phyloP scores from a whole-genome alignment of 2,329 filamentous ascomycete species.

The Colletotrichum godetiae region DNA sequence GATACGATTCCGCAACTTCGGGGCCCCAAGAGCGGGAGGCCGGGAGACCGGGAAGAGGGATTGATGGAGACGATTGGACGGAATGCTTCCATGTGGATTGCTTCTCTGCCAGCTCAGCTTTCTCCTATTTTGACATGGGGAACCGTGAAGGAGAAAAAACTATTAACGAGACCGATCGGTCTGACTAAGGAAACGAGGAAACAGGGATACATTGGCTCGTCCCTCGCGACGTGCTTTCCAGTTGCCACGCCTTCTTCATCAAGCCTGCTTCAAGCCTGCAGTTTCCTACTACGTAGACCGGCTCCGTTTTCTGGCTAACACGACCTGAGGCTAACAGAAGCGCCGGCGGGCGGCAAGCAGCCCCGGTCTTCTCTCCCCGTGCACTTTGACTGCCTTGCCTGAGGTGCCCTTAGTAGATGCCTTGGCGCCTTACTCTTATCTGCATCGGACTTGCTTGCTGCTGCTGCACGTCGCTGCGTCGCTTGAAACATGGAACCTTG shows the following conservation, averaged over 20 bases:
- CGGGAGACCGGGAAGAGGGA: conserved; percentile 32
- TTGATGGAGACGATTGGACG: conserved; percentile 17
- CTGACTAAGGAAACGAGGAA: conserved; percentile 13
- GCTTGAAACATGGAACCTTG: not conserved
- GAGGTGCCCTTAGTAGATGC: not conserved
- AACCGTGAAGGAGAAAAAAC: conserved; percentile 10
- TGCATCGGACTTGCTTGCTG: not conserved
- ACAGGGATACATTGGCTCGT: not conserved
- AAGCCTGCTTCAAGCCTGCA: not conserved
- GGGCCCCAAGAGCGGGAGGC: conserved; percentile 30
- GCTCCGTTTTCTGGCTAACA: conserved; percentile 26
- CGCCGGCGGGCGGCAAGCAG: conserved; percentile 31
- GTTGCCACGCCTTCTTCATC: conserved; percentile 67
- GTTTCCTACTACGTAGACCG: not conserved
- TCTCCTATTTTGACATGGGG: conserved; percentile 29
- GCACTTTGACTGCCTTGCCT: not conserved
- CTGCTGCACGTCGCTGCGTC: not conserved
- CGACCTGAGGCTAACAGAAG: conserved; percentile 12
- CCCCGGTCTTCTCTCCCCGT: conserved; percentile 11
- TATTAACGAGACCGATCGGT: conserved; percentile 9
- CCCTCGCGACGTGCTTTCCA: not conserved
- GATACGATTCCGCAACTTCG: conserved; percentile 18
- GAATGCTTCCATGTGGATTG: conserved; percentile 10
- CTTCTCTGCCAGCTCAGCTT: conserved; percentile 28
- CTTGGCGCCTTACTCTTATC: not conserved